phyloP scores from a whole-genome alignment of 495 filamentous ascomycete genomes.

The Oidiodendron maius region DNA sequence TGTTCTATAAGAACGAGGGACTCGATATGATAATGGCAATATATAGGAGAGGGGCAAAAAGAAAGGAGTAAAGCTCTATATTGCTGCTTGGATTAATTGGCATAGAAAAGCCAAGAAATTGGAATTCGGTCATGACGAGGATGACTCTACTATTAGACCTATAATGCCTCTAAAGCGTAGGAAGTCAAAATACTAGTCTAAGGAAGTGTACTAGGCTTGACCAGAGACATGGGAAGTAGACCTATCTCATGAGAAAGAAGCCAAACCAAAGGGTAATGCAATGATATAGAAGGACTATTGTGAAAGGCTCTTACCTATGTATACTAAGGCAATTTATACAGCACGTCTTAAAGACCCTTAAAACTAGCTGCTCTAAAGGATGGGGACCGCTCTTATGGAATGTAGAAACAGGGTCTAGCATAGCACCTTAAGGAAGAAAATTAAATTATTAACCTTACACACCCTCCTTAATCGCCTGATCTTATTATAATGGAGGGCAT shows the following conservation, averaged over 20 bases:
- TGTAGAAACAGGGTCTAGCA: background rate
- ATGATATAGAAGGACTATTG: constrained; percentile 11
- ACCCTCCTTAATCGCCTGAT: constrained; percentile 10
- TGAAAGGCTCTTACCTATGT: constrained; percentile 2
- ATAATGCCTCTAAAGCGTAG: constrained; percentile 1
- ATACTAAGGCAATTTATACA: constrained; percentile 1
- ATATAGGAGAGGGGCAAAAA: constrained; percentile 1
- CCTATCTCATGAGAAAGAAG: background rate
- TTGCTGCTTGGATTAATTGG: constrained; percentile 5
- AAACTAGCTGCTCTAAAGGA: background rate
- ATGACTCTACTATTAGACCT: background rate
- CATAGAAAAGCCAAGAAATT: constrained; percentile 1
- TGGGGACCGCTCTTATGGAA: constrained; percentile 1
- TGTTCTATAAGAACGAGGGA: constrained; percentile 3
- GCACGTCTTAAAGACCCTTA: background rate
- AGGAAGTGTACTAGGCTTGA: background rate
- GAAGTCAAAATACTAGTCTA: background rate
- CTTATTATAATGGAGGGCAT: constrained; percentile 9
- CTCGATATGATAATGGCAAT: background rate
- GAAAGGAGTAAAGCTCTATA: constrained; percentile 7
- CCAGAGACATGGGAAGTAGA: background rate
- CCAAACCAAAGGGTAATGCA: constrained; percentile 9
- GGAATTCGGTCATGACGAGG: constrained; percentile 4
- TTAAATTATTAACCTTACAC: background rate
- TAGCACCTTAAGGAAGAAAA: background rate